A percentile compares a stretch with the other conserved stretches of the same genome.
Conservation (phyloP, 805 yeast species). For the Wickerhamomyces rabaulensis region DNA sequence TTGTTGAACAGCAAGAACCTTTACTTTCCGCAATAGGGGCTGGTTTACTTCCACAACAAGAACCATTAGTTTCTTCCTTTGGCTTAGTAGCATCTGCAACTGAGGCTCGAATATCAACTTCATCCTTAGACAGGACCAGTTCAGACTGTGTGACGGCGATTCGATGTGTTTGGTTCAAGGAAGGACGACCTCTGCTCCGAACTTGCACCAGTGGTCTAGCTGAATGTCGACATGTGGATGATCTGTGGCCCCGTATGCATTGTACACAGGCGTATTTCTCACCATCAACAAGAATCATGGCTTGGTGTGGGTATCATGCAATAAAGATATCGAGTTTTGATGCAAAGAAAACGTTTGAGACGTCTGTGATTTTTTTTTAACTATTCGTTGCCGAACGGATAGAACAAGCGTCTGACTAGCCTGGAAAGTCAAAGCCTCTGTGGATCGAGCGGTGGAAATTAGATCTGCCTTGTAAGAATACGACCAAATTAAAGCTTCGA, state of each 20-base stretch:
- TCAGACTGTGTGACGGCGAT: conserved; percentile 24
- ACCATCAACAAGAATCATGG: conserved; percentile 67
- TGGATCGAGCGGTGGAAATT: too few relatives aligned
- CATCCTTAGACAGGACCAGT: conserved; percentile 11
- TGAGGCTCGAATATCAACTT: conserved; percentile 9
- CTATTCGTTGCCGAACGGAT: background rate
- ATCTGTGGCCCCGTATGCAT: conserved; percentile 81
- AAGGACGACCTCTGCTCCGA: conserved; percentile 72
- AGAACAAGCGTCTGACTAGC: background rate
- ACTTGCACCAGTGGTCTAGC: conserved; percentile 70
- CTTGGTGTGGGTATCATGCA: background rate
- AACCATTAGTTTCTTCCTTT: background rate
- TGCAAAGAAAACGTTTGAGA: background rate
- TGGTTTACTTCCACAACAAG: background rate
- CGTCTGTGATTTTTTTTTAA: background rate
- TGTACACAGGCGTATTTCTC: conserved; percentile 69
- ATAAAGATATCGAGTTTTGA: background rate
- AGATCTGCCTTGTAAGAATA: background rate
- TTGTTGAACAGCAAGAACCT: background rate
- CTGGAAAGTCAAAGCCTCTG: background rate
- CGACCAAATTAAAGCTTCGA: background rate
- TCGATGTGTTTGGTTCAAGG: conserved; percentile 34
- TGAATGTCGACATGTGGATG: conserved; percentile 72
- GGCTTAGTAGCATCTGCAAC: background rate
- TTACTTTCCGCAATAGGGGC: background rate